Base-by-base conservation (phyloP, 805 yeast genomes). In the Metschnikowia shivogae region DNA sequence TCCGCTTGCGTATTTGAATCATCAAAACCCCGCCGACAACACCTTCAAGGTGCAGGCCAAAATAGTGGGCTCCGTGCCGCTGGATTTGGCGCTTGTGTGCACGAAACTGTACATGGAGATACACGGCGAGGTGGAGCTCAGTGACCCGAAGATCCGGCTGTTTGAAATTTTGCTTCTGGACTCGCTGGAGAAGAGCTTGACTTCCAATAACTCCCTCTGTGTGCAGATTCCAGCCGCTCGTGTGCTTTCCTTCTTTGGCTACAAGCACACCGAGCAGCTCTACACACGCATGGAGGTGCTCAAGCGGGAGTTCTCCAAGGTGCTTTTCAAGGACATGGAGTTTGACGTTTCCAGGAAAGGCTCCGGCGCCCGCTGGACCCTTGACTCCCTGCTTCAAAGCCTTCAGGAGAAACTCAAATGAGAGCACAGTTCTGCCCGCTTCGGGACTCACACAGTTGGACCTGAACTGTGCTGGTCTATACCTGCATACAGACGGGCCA, bases 401-500 rank as follows among this genome's bases (percentile, higher is more conserved):
- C 47, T 35, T 9, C 33, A 19, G 43, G 39, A 35, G 42, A 40
- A 31, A 43, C 35, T 37, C 17, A 40, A 37, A 37, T 30, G 34
- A 20, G 43, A 36, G 40, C 40, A n/a, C n/a, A n/a, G n/a, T n/a
- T n/a, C n/a, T n/a, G n/a, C n/a, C n/a, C n/a, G 17, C 17, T 17
- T 17, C 17, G 3, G 17, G 17, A 17, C 9, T 36, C 6, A n/a
- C 5, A 29, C 7, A 29, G 12, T n/a, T 29, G 13, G 13, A 36
- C 41, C 31, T 38, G 37, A 5, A 27, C 39, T 22, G 40, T 40
- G 32, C 39, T 33, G 31, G 61, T 89, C 97, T 61, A 90, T 82
- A 2, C 89, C 88, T 6, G 90, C 77, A 8, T 78, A 47, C 46
- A 67, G 61, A 39, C 97, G 65, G 1, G 76, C 68, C 0, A 73